Base-by-base conservation (phyloP, 1,284 basidiomycete species). In the Takashimella tepidaria region DNA sequence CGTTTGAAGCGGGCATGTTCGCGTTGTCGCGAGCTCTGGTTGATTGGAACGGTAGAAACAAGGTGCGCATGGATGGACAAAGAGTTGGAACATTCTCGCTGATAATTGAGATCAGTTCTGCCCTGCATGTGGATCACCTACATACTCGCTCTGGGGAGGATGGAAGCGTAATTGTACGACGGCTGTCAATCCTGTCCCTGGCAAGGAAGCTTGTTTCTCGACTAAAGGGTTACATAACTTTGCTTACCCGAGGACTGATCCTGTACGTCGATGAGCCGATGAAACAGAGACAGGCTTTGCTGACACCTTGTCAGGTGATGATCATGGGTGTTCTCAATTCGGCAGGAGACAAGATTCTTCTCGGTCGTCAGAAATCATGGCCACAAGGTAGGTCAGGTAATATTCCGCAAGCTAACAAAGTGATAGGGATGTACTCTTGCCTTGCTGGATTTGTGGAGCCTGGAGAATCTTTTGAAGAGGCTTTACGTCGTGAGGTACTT, bases 401-500 rank as follows among this genome's bases (percentile, higher is more conserved):
- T 63, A n/a, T 21, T n/a, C 47, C 3, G 6, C 10, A 49, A 11
- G 25, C 37, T 44, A 19, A 50, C 24, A 42, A 16, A 47, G 31
- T 19, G 8, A n/a, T 27, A 67, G 63, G 72, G n/a, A 68, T 74
- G 74, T 95, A 91, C 75, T 92, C 89, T 4, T 89, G 89, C 49
- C 76, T 95, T 20, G 90, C 91, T 1, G 92, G 92, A 1, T 96
- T 95, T 68, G 83, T 91, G 51, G 92, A 96, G 71, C 89, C 91
- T 2, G 92, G 88, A n/a, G 92, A 96, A 75, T 84, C 87, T 0
- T 88, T 98, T 60, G 95, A 98, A 74, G 93, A 98, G 63, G 88
- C 92, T 0, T 92, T 98, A 16, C 81, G 84, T 57, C 81, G 95
- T 26, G 95, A 98, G 75, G 87, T 96, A 64, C 87, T 90, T 82